Evolutionary conservation across 2,329 filamentous ascomycete species (phyloP).

Genomic region (Scedosporium boydii): DNA sequence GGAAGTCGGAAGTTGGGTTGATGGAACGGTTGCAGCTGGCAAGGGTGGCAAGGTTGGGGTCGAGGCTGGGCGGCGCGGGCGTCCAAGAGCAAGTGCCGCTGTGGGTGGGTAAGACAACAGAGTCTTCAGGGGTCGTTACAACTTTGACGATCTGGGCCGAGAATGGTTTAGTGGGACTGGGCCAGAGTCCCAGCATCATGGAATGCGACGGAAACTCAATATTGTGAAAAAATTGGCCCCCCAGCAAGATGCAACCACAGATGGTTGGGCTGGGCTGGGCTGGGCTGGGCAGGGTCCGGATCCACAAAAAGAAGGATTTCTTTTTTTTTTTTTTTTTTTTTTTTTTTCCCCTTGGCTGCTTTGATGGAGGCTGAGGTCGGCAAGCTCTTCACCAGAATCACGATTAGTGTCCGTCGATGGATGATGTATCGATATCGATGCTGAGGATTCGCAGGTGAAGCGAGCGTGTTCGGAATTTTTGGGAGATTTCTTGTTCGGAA

Average conservation of each 20-base stretch:
- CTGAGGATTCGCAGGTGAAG: no score
- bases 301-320: neutral
- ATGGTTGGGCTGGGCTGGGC: neutral
- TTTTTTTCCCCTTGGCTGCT: neutral
- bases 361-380: neutral
- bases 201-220: neutral
- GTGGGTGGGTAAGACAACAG: neutral
- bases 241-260: neutral
- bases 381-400: no score
- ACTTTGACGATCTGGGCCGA: constrained; percentile 4
- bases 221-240: neutral
- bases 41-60: neutral
- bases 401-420: no score
- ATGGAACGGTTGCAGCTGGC: neutral
- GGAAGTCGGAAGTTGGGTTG: neutral
- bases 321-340: neutral
- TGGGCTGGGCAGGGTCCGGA: neutral
- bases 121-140: constrained; percentile 1
- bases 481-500: neutral
- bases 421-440: no score
- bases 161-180: constrained; percentile 7
- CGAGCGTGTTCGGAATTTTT: neutral
- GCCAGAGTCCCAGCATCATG: constrained; percentile 8
- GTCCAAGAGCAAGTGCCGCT: neutral
- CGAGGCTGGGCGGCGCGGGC: neutral